Evolutionary conservation across 805 yeast species (phyloP).

Genomic region (Wickerhamomyces pijperi): DNA sequence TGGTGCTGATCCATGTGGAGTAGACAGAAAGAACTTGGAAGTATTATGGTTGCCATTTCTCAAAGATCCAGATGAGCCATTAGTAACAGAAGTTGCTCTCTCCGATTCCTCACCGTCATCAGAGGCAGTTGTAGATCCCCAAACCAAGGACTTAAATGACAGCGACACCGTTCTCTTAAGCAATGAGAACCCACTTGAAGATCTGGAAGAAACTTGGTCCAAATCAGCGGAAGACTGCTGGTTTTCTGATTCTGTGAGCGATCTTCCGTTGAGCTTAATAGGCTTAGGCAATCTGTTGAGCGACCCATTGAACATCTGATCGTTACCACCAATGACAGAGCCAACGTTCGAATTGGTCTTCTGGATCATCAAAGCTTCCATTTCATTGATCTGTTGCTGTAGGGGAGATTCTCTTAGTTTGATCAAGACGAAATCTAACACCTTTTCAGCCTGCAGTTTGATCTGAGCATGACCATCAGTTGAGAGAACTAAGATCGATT

Average conservation of each 20-base stretch:
- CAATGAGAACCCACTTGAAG: constrained; percentile 8
- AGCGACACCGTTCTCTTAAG: constrained; percentile 18
- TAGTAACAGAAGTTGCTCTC: too few relatives aligned
- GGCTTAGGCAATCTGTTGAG: constrained; percentile 24
- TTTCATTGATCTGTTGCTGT: constrained; percentile 49
- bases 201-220: constrained; percentile 1
- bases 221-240: not conserved
- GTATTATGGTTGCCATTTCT: not conserved
- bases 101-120: too few relatives aligned
- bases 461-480: constrained; percentile 87
- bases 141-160: constrained; percentile 19
- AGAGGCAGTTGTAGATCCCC: too few relatives aligned
- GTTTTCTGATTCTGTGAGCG: constrained; percentile 7
- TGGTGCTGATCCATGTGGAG: constrained; percentile 31
- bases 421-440: constrained; percentile 62
- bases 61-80: too few relatives aligned
- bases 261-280: constrained; percentile 19
- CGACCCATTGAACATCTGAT: too few relatives aligned
- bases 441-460: constrained; percentile 54
- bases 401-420: constrained; percentile 47
- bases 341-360: too few relatives aligned
- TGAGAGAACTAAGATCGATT: constrained; percentile 63
- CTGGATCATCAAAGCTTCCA: constrained; percentile 53
- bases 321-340: too few relatives aligned
- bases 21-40: constrained; percentile 3